Evolutionary conservation across 2,329 filamentous ascomycete genomes (phyloP).

Genomic region (Myriangium duriaei): DNA sequence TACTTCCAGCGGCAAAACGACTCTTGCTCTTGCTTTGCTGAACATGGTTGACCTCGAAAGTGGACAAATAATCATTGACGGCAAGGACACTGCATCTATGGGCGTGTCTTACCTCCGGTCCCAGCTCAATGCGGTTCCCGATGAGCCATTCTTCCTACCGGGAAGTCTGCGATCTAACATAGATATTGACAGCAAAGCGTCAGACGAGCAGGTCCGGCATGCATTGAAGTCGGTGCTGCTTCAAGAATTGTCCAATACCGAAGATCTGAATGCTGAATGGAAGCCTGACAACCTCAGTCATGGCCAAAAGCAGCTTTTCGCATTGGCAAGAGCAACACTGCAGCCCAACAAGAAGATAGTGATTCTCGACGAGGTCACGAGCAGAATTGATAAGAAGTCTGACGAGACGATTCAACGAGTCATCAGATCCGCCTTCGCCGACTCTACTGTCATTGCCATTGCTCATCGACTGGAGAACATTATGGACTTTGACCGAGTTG

Average conservation of each 20-base stretch:
- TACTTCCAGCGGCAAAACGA: slow-evolving; percentile 43
- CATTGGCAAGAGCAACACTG: slow-evolving; percentile 35
- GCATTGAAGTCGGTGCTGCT: slow-evolving; percentile 36
- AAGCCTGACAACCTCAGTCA: slow-evolving; percentile 25
- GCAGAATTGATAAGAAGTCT: slow-evolving; percentile 7
- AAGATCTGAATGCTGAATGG: slow-evolving; percentile 27
- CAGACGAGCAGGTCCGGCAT: slow-evolving; percentile 28
- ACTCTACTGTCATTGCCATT: slow-evolving; percentile 47
- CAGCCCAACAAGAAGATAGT: slow-evolving; percentile 29
- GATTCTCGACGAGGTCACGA: slow-evolving; percentile 22
- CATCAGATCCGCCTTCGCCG: slow-evolving; percentile 30
- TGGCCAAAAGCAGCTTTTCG: slow-evolving; percentile 41
- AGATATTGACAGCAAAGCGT: slow-evolving; percentile 28
- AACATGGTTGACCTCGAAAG: slow-evolving; percentile 35
- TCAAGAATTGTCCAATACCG: slow-evolving; percentile 12
- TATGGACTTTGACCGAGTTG: slow-evolving; percentile 39
- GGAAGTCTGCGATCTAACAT: slow-evolving; percentile 37
- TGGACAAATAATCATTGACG: slow-evolving; percentile 36
- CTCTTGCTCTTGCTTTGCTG: slow-evolving; percentile 36
- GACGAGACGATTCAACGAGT: slow-evolving; percentile 2
- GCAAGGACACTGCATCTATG: slow-evolving; percentile 32
- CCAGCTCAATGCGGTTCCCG: slow-evolving; percentile 35
- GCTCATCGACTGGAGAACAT: slow-evolving; percentile 46
- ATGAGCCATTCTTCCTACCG: slow-evolving; percentile 39
- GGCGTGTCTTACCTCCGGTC: slow-evolving; percentile 32